phyloP scores from a whole-genome alignment of 108 stramenopile genomes.

The Cylindrotheca fusiformis region DNA sequence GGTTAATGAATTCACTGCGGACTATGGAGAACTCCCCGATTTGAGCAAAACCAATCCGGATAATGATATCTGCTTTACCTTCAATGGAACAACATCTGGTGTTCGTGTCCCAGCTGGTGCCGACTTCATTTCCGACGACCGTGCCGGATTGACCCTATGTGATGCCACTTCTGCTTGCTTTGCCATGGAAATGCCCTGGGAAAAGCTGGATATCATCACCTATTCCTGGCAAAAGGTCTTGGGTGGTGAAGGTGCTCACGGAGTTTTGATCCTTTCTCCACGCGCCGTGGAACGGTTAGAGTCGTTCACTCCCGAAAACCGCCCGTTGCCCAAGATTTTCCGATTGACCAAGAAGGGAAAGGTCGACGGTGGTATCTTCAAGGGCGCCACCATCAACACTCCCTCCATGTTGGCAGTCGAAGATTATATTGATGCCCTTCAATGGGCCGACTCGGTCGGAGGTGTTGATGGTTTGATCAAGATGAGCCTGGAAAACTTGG shows the following conservation, averaged over 20 bases:
- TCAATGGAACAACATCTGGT: constrained; percentile 99
- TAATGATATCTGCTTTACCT: constrained; percentile 97
- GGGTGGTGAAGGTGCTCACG: constrained; percentile 99
- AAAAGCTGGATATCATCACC: constrained; percentile 98
- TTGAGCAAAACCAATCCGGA: constrained; percentile 83
- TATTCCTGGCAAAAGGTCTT: constrained; percentile 99
- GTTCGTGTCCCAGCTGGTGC: constrained; percentile 95
- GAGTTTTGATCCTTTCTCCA: constrained; percentile 95
- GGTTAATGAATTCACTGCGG: constrained; percentile 90
- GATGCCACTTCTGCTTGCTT: constrained; percentile 99
- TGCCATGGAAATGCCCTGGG: constrained; percentile 99
- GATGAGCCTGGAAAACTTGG: constrained; percentile 87
- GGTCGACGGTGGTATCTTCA: constrained; percentile 92
- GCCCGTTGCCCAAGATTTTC: constrained; percentile 99
- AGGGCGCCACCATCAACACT: constrained; percentile 99
- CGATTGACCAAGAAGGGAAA: constrained; percentile 97
- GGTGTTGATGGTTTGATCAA: constrained; percentile 93
- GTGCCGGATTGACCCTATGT: constrained; percentile 93
- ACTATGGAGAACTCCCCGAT: constrained; percentile 96
- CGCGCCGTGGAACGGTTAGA: constrained; percentile 98
- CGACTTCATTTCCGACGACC: constrained; percentile 91
- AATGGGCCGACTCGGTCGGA: constrained; percentile 93
- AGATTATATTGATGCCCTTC: constrained; percentile 98
- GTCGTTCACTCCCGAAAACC: constrained; percentile 86
- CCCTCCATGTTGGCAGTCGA: constrained; percentile 99